A percentile compares a stretch with the other conserved stretches of the same genome.
Conservation (phyloP, 768 basidiomycete species). For the Ramaria rubella region DNA sequence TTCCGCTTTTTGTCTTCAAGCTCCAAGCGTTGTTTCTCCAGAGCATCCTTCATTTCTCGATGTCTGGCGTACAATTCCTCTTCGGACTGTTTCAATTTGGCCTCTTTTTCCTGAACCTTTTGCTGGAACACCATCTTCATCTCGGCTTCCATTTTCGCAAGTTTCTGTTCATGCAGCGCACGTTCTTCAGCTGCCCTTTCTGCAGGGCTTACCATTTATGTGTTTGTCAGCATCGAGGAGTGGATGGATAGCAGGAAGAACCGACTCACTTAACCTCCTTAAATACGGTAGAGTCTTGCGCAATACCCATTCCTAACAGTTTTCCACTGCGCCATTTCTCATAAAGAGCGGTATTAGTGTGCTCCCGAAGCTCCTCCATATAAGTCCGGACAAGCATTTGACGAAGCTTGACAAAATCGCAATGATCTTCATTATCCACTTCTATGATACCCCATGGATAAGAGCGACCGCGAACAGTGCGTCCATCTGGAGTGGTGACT, state of each 20-base stretch:
- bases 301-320: slow-evolving; percentile 93
- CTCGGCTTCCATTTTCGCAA: slow-evolving; percentile 99
- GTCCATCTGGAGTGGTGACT: slow-evolving; percentile 79
- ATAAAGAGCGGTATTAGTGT: slow-evolving; percentile 92
- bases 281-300: slow-evolving; percentile 96
- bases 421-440: slow-evolving; percentile 99
- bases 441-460: slow-evolving; percentile 99
- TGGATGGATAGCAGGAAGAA: not conserved
- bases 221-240: not conserved
- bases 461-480: slow-evolving; percentile 86
- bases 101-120: slow-evolving; percentile 99
- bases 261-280: slow-evolving; percentile 93
- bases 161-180: slow-evolving; percentile 91
- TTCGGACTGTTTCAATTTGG: slow-evolving; percentile 97
- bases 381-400: slow-evolving; percentile 99
- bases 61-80: slow-evolving; percentile 98
- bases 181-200: slow-evolving; percentile 96
- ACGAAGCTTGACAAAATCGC: slow-evolving; percentile 98
- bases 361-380: slow-evolving; percentile 98
- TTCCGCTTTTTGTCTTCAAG: slow-evolving; percentile 98
- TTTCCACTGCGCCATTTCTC: slow-evolving; percentile 99
- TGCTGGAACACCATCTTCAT: slow-evolving; percentile 99
- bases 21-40: slow-evolving; percentile 93
- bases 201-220: slow-evolving; percentile 63
- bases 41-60: slow-evolving; percentile 99